These are phyloP conservation scores for Chrysochromulina parva DNA, from an alignment of 78 protist species.

Conservation along the genomic window DNA sequence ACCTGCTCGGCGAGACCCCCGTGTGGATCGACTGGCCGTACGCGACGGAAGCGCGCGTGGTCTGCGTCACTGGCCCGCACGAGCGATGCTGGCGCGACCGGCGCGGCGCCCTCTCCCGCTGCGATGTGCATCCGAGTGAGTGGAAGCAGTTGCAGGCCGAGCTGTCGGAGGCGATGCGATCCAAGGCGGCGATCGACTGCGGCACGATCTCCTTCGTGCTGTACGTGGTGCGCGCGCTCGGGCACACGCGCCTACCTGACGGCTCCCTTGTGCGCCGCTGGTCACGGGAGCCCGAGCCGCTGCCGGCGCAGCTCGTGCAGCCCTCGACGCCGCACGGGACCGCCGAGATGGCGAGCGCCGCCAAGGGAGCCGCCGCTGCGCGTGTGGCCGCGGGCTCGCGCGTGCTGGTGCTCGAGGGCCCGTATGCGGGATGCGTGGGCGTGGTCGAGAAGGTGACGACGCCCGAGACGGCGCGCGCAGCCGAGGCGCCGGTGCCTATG, in stretches of 20 bases:
- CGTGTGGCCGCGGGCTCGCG: neutral
- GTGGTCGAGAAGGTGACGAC: neutral
- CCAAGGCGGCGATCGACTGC: neutral
- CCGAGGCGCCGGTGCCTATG: neutral
- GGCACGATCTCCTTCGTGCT: neutral
- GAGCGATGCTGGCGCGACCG: neutral
- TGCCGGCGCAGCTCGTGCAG: slow-evolving; percentile 17
- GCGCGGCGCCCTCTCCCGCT: neutral
- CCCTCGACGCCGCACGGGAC: neutral
- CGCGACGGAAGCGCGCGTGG: neutral
- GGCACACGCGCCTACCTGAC: neutral
- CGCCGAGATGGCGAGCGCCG: neutral
- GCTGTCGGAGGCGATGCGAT: neutral
- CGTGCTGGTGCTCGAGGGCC: neutral
- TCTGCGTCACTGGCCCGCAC: neutral
- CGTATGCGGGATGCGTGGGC: neutral
- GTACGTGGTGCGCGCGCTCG: neutral
- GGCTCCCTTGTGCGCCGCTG: neutral
- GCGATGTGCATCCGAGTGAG: neutral
- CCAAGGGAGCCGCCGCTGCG: neutral
- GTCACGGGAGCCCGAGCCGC: neutral
- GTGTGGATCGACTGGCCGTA: slow-evolving; percentile 10
- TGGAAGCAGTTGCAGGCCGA: neutral
- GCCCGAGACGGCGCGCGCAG: neutral
- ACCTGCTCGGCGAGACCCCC: neutral